phyloP scores from a whole-genome alignment of 2,329 filamentous ascomycete genomes.

The Dothideomycetes sp. region DNA sequence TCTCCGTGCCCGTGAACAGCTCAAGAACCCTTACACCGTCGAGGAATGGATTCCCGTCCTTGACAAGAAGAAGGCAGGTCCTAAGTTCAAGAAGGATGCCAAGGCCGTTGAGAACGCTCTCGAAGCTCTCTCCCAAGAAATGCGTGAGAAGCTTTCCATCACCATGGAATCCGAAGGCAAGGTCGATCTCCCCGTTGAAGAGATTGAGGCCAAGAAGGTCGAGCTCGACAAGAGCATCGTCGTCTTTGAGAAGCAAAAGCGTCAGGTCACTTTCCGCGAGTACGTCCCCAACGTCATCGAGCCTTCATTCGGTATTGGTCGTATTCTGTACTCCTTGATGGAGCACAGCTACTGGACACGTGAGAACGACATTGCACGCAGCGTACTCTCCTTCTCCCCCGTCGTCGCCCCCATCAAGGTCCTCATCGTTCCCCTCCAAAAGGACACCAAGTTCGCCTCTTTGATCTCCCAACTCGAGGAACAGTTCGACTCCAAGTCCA shows the following conservation, averaged over 20 bases:
- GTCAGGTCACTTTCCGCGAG: conserved; percentile 75
- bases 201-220: conserved; percentile 60
- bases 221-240: conserved; percentile 72
- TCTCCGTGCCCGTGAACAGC: conserved; percentile 72
- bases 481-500: conserved; percentile 63
- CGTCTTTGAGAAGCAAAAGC: conserved; percentile 72
- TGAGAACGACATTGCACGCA: conserved; percentile 71
- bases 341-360: conserved; percentile 96
- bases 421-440: conserved; percentile 79
- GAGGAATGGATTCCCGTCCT: conserved; percentile 84
- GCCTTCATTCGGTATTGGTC: conserved; percentile 92
- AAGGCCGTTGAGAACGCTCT: conserved; percentile 77
- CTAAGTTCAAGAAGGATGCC: conserved; percentile 88
- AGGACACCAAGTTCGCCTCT: conserved; percentile 72
- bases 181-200: conserved; percentile 65
- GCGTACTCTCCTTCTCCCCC: conserved; percentile 68
- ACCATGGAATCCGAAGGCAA: conserved; percentile 65
- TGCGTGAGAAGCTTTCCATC: conserved; percentile 70
- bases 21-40: conserved; percentile 66
- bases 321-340: conserved; percentile 85
- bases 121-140: conserved; percentile 64
- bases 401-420: conserved; percentile 90
- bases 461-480: conserved; percentile 62
- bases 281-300: conserved; percentile 84
- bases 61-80: conserved; percentile 93